phyloP scores from a whole-genome alignment of 2,329 filamentous ascomycete species.

The Septoria linicola region DNA sequence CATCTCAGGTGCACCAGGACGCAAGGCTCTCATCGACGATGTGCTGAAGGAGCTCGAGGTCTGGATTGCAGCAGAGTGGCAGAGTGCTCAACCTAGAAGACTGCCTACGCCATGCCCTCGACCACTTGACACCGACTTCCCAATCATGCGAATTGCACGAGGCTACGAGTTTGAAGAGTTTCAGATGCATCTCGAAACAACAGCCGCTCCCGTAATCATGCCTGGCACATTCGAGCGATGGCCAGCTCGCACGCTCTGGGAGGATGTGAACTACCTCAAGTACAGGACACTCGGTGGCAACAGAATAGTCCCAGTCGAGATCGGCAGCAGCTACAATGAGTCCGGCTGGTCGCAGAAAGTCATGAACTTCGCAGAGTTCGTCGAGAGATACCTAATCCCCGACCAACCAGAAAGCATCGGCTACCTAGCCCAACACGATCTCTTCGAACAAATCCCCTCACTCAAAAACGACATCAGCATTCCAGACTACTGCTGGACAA shows the following conservation, averaged over 20 bases:
- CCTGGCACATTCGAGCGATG: constrained; percentile 65
- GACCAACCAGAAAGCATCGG: constrained; percentile 48
- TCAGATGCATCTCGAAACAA: constrained; percentile 31
- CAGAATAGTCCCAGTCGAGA: constrained; percentile 63
- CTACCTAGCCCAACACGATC: constrained; percentile 89
- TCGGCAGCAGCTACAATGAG: constrained; percentile 82
- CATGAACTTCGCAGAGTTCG: constrained; percentile 70
- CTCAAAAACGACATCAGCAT: constrained; percentile 73
- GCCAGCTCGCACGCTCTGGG: constrained; percentile 80
- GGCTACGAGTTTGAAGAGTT: constrained; percentile 31
- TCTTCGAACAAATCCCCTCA: constrained; percentile 77
- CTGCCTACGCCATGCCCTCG: constrained; percentile 20
- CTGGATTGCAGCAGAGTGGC: constrained; percentile 15
- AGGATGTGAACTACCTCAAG: constrained; percentile 69
- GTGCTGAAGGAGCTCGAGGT: constrained; percentile 54
- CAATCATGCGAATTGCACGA: constrained; percentile 16
- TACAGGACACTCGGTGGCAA: constrained; percentile 71
- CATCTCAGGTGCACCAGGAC: constrained; percentile 63
- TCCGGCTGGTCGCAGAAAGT: constrained; percentile 80
- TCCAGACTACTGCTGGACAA: constrained; percentile 81
- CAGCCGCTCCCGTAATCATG: constrained; percentile 64
- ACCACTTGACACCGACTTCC: constrained; percentile 8
- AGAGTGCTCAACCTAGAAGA: background rate
- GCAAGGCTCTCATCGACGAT: constrained; percentile 50
- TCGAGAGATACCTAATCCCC: constrained; percentile 59